These are phyloP conservation scores for Debaryomyces castellii DNA, from an alignment of 805 yeast genomes.

Conservation along the genomic window DNA sequence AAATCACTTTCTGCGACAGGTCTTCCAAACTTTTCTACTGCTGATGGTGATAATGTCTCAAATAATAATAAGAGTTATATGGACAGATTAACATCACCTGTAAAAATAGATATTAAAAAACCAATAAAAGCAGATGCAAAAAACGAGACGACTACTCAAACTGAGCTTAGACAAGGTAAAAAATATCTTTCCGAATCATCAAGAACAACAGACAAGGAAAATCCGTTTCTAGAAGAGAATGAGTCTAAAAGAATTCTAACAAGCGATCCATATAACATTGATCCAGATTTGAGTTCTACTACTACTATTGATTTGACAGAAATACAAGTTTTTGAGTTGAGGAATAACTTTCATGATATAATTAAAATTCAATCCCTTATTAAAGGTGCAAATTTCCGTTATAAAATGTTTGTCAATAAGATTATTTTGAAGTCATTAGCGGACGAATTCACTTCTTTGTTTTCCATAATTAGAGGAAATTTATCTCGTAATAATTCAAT, in stretches of 20 bases:
- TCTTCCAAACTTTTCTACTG: slow-evolving; percentile 70
- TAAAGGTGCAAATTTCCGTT: slow-evolving; percentile 68
- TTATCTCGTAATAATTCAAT: slow-evolving; percentile 29
- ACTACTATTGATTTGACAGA: background rate
- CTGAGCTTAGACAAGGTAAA: background rate
- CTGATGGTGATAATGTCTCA: slow-evolving; percentile 25
- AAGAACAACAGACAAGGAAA: background rate
- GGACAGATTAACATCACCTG: slow-evolving; percentile 20
- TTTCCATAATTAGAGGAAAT: slow-evolving; percentile 53
- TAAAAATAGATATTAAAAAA: background rate
- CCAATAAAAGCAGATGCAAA: background rate
- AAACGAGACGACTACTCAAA: background rate
- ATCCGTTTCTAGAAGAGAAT: background rate
- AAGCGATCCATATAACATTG: background rate
- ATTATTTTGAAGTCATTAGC: slow-evolving; percentile 60
- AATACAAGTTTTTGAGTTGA: background rate
- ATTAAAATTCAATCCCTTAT: slow-evolving; percentile 64
- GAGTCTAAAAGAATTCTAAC: background rate
- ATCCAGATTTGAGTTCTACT: background rate
- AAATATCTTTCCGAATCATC: background rate
- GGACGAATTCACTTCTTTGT: slow-evolving; percentile 48
- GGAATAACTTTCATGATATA: slow-evolving; percentile 25
- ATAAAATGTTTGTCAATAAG: slow-evolving; percentile 58
- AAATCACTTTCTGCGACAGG: slow-evolving; percentile 64
- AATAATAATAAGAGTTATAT: slow-evolving; percentile 18